Evolutionary conservation across 2,329 filamentous ascomycete genomes (phyloP).

Genomic region (Fusarium acutatum): DNA sequence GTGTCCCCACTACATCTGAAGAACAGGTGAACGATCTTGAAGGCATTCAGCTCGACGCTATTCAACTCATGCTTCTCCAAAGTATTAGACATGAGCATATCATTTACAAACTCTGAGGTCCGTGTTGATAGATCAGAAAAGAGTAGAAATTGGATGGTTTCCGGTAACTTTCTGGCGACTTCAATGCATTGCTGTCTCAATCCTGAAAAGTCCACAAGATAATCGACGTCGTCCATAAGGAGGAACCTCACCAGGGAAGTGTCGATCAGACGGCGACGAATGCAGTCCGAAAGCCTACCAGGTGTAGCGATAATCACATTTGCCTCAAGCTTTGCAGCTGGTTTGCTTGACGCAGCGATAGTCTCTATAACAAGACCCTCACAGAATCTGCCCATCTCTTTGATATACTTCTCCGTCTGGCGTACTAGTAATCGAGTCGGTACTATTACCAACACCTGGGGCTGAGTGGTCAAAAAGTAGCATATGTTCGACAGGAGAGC

Average conservation of each 20-base stretch:
- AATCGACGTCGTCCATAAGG: neutral
- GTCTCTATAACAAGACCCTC: neutral
- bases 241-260: neutral
- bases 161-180: rapidly evolving
- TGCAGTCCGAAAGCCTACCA: neutral
- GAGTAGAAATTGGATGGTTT: neutral
- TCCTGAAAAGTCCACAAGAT: neutral
- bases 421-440: rapidly evolving
- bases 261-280: neutral
- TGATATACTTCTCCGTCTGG: neutral
- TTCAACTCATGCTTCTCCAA: neutral
- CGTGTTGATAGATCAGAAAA: rapidly evolving
- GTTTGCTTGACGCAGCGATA: neutral
- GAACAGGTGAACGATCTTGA: neutral
- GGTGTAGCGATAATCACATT: neutral
- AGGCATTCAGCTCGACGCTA: neutral
- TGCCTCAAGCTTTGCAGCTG: neutral
- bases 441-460: neutral
- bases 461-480: neutral
- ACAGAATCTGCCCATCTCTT: neutral
- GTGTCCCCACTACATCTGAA: neutral
- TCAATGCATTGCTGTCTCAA: rapidly evolving
- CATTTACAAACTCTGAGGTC: rapidly evolving
- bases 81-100: rapidly evolving
- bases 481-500: neutral